Evolutionary conservation across 306 rosid species (phyloP).

Genomic region (Acacia confusa): DNA sequence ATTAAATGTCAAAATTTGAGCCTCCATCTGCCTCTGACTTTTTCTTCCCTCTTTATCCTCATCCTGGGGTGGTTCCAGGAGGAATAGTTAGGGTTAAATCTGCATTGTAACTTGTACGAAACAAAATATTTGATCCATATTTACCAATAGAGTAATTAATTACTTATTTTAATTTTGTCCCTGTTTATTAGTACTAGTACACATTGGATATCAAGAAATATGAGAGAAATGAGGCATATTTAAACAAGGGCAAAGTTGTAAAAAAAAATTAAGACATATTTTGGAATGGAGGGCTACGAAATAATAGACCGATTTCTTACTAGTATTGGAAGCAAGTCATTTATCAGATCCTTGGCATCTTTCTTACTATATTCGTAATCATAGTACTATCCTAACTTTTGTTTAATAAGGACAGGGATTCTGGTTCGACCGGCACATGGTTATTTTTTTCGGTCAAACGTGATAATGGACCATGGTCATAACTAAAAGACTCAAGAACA

Average conservation of each 20-base stretch:
- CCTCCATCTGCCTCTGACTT: conserved; percentile 5
- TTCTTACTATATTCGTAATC: neutral
- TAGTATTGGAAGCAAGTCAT: neutral
- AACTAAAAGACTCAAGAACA: neutral
- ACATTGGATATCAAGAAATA: too few species aligned
- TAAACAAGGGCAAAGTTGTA: too few species aligned
- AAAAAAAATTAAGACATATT: too few species aligned
- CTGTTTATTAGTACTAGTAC: too few species aligned
- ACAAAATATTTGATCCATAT: too few species aligned
- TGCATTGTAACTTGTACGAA: too few species aligned
- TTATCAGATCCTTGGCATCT: neutral
- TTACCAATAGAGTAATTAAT: too few species aligned
- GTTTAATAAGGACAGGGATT: neutral
- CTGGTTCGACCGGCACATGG: too few species aligned
- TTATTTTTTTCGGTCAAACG: too few species aligned
- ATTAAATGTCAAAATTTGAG: conserved; percentile 20
- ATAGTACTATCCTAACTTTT: neutral
- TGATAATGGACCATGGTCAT: too few species aligned
- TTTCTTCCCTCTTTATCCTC: neutral
- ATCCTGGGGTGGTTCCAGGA: neutral
- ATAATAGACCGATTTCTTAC: neutral
- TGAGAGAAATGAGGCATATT: too few species aligned
- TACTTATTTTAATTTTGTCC: too few species aligned
- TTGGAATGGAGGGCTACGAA: neutral
- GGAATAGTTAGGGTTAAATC: neutral